Evolutionary conservation across 1,284 basidiomycete genomes (phyloP).

Genomic region (Naganishia sp.): DNA sequence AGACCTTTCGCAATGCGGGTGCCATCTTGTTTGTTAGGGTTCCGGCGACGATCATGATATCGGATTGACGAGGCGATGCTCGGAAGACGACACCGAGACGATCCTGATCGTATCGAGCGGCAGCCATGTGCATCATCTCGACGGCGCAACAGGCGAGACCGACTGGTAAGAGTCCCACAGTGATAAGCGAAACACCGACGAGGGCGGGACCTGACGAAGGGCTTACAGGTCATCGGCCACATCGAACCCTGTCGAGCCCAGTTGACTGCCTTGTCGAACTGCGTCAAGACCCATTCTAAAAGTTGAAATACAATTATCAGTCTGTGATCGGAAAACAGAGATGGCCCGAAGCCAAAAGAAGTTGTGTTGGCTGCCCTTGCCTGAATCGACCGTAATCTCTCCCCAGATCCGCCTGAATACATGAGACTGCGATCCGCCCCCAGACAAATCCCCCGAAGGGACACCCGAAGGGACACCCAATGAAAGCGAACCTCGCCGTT

Average conservation of each 20-base stretch:
- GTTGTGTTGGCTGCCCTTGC: too few species aligned
- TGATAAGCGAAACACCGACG: not conserved
- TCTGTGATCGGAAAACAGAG: not conserved
- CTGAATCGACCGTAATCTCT: too few species aligned
- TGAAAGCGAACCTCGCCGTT: too few species aligned
- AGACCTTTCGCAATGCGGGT: slow-evolving; percentile 80
- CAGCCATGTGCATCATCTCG: slow-evolving; percentile 93
- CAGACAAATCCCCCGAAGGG: too few species aligned
- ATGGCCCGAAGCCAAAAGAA: not conserved
- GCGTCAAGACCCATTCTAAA: slow-evolving; percentile 92
- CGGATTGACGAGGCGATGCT: slow-evolving; percentile 94
- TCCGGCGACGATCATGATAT: slow-evolving; percentile 99
- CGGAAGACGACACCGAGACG: slow-evolving; percentile 97
- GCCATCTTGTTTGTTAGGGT: slow-evolving; percentile 99
- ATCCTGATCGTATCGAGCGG: slow-evolving; percentile 98
- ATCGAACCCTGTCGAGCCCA: slow-evolving; percentile 97
- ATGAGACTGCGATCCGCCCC: too few species aligned
- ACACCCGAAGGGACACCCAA: too few species aligned
- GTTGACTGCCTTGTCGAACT: slow-evolving; percentile 94
- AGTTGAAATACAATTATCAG: not conserved
- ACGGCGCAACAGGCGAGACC: slow-evolving; percentile 98
- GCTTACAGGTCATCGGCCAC: slow-evolving; percentile 97
- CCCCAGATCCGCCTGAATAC: too few species aligned
- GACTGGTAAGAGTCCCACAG: slow-evolving; percentile 53
- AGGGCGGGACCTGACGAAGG: not conserved